Conservation (phyloP, 2,329 filamentous ascomycete genomes). For the Scedosporium apiospermum region DNA sequence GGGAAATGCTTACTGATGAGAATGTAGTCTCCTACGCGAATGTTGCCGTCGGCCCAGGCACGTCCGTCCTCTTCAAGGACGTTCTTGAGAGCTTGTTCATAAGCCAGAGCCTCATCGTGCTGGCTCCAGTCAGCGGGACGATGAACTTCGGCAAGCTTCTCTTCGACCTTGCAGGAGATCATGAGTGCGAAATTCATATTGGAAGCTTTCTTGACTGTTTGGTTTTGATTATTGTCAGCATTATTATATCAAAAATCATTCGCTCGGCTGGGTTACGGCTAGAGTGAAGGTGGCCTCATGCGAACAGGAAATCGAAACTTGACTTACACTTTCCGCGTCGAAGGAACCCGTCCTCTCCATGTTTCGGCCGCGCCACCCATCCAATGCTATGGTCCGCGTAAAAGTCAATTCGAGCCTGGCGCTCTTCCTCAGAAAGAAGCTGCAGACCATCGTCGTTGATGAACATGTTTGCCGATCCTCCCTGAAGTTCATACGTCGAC, state of each 20-base stretch:
- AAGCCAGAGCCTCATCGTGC: conserved; percentile 56
- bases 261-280: too few relatives aligned
- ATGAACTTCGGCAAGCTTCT: conserved; percentile 49
- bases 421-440: conserved; percentile 52
- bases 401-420: conserved; percentile 55
- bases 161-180: conserved; percentile 61
- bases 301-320: background rate
- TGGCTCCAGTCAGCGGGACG: conserved; percentile 57
- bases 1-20: conserved; percentile 42
- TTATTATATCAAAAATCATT: background rate
- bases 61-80: conserved; percentile 59
- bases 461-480: conserved; percentile 70
- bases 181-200: conserved; percentile 66
- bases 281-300: too few relatives aligned
- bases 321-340: conserved; percentile 47
- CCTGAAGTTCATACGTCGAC: conserved; percentile 66
- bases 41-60: conserved; percentile 76
- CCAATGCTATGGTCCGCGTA: conserved; percentile 61
- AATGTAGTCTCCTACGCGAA: conserved; percentile 78
- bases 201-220: conserved; percentile 53
- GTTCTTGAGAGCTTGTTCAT: conserved; percentile 54
- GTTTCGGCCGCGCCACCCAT: conserved; percentile 57
- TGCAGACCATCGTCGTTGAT: conserved; percentile 69
- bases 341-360: conserved; percentile 52
- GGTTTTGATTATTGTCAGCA: background rate